Percentiles rank a stretch among this genome's conserved stretches.
Conservation (phyloP, 2,329 filamentous ascomycete species). For the Amesomyces nigricolor region DNA sequence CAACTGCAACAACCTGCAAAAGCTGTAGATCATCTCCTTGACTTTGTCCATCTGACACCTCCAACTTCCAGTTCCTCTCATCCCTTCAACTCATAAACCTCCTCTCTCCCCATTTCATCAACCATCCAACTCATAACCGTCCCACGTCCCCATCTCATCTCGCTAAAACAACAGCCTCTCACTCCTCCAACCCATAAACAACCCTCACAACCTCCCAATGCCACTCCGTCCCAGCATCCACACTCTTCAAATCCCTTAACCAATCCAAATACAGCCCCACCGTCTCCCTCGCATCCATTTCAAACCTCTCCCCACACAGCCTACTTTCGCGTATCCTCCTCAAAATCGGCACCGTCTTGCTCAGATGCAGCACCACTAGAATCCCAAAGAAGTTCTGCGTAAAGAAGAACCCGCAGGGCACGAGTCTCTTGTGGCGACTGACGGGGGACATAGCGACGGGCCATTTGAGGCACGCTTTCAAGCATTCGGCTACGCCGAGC, state of each 20-base stretch:
- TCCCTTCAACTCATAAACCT: too few relatives aligned
- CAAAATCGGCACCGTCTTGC: slow-evolving; percentile 46
- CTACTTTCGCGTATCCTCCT: slow-evolving; percentile 41
- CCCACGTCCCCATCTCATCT: too few relatives aligned
- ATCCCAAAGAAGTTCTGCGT: slow-evolving; percentile 57
- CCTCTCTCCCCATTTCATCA: too few relatives aligned
- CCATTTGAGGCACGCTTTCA: slow-evolving; percentile 54
- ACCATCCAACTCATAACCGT: too few relatives aligned
- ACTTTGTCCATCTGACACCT: too few relatives aligned
- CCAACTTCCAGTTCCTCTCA: too few relatives aligned
- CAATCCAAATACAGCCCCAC: slow-evolving; percentile 52
- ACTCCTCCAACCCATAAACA: slow-evolving; percentile 39
- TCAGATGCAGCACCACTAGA: slow-evolving; percentile 51
- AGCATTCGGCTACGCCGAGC: slow-evolving; percentile 50
- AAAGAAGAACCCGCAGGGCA: slow-evolving; percentile 57
- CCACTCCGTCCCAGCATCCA: slow-evolving; percentile 51
- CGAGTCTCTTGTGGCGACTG: slow-evolving; percentile 51
- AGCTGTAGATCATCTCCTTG: too few relatives aligned
- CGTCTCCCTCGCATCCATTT: slow-evolving; percentile 45
- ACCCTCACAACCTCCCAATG: slow-evolving; percentile 47
- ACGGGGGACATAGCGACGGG: slow-evolving; percentile 53
- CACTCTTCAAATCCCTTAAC: slow-evolving; percentile 51
- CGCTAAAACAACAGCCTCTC: not conserved
- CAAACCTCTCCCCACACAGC: slow-evolving; percentile 44
- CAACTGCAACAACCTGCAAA: too few relatives aligned